Conservation (phyloP, 1,284 basidiomycete genomes). For the Malassezia caprae region DNA sequence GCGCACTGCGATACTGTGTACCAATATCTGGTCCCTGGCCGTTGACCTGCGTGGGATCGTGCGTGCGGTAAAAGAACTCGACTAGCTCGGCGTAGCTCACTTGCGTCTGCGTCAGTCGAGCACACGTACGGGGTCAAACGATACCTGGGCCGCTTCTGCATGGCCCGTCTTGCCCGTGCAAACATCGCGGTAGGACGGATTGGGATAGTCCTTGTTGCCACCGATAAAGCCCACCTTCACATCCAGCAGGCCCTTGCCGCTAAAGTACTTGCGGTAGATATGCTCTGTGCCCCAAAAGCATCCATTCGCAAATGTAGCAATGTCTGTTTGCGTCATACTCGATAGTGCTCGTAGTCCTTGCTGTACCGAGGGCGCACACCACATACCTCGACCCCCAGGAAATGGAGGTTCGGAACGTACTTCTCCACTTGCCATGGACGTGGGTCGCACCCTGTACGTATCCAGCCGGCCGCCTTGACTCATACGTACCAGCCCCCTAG, state of each 20-base stretch:
- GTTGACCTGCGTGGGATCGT: constrained; percentile 68
- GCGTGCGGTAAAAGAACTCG: constrained; percentile 59
- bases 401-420: background rate
- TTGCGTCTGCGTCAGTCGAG: constrained; percentile 43
- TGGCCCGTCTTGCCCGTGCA: constrained; percentile 66
- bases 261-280: constrained; percentile 41
- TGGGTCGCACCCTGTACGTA: background rate
- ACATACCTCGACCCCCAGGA: background rate
- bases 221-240: constrained; percentile 84
- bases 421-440: background rate
- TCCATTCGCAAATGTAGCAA: constrained; percentile 22
- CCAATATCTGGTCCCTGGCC: constrained; percentile 48
- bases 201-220: constrained; percentile 31
- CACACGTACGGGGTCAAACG: constrained; percentile 61
- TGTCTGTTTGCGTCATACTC: background rate
- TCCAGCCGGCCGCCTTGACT: background rate
- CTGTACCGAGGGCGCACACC: background rate
- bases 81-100: constrained; percentile 74
- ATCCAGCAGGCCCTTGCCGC: constrained; percentile 58
- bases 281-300: constrained; percentile 47
- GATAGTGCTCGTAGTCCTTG: background rate
- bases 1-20: constrained; percentile 74
- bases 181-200: constrained; percentile 61
- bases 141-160: constrained; percentile 76
- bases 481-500: background rate